phyloP scores from a whole-genome alignment of 192 early-diverging fungal species.

The Gamsiella multidivaricata region DNA sequence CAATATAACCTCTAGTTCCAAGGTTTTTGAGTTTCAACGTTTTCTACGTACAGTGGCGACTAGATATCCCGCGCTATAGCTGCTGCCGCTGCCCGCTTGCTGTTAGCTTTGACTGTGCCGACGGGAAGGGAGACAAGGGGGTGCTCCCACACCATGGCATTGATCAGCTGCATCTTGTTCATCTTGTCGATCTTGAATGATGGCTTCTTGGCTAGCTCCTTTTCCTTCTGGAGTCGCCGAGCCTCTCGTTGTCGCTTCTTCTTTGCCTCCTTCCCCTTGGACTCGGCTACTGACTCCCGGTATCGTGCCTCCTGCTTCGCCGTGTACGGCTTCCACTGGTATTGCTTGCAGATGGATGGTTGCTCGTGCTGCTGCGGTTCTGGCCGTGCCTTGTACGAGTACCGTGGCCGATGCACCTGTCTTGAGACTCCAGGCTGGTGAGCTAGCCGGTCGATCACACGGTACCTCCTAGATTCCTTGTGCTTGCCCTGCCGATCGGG shows the following conservation, averaged over 20 bases:
- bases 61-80: too few species aligned
- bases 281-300: slow-evolving; percentile 7
- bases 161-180: slow-evolving; percentile 9
- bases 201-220: slow-evolving; percentile 4
- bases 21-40: too few species aligned
- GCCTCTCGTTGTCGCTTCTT: slow-evolving; percentile 12
- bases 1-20: too few species aligned
- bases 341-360: slow-evolving; percentile 4
- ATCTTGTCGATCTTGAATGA: slow-evolving; percentile 8
- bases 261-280: slow-evolving; percentile 3
- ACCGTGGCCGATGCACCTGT: slow-evolving; percentile 11
- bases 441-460: slow-evolving; percentile 14
- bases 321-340: slow-evolving; percentile 10
- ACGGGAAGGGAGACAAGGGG: slow-evolving; percentile 5
- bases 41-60: too few species aligned
- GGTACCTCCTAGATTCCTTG: slow-evolving; percentile 12
- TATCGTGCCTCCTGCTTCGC: slow-evolving; percentile 5
- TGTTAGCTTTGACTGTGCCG: slow-evolving; percentile 7
- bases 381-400: slow-evolving; percentile 1
- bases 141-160: slow-evolving; percentile 2
- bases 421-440: slow-evolving; percentile 8
- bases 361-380: slow-evolving; percentile 4
- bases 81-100: slow-evolving; percentile 15
- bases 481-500: slow-evolving; percentile 19
- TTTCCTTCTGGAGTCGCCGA: slow-evolving; percentile 1